Evolutionary conservation across 2,329 filamentous ascomycete genomes (phyloP), one percentile per base, ranked within the genome.

Genomic region (Monosporascus sp.): DNA sequence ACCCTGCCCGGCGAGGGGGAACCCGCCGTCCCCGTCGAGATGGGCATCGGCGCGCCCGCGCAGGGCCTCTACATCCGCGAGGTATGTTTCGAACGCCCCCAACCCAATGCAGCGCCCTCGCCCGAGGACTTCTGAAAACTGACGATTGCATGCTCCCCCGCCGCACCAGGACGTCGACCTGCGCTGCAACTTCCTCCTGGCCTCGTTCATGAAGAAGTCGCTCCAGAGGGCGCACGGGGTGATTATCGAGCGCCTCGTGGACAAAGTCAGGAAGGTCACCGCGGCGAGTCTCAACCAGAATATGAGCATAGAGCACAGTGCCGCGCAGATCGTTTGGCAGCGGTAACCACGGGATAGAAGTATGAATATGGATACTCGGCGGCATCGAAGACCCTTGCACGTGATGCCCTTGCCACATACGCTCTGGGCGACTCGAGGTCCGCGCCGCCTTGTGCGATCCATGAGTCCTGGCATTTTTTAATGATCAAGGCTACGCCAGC

Each of bases 51-150:
- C 15, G 82, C 79, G 0, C 89, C 90, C 0, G 70, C 77, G 22
- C 74, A 82, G 41, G 90, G 90, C 0, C 73, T 96, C 14, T 95
- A 91, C 65, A 74, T 96, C 42, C 79, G 88, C n/a, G 90, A 96
- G 60, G 65, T 48, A 39, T 31, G 22, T 25, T 25, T 34, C 31
- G 9, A 34, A 34, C 31, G 31, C 31, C 11, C n/a, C n/a, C n/a
- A n/a, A 14, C 31, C 31, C 31, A 34, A 34, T 4, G 15, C 25
- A 11, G 24, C 27, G 18, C 4, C 24, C 14, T 11, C 31, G 48
- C 6, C 31, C 20, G 25, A 17, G 11, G 31, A 31, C 22, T 9
- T 9, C 18, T 24, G 11, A 24, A 51, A 42, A 48, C 45, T 55
- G 22, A 54, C 47, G 22, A 22, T 20, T 18, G 17, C 39, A 36